A percentile compares a stretch with the other conserved stretches of the same genome.
phyloP scores from a whole-genome alignment of 495 filamentous ascomycete species.

The Cercophora scortea region DNA sequence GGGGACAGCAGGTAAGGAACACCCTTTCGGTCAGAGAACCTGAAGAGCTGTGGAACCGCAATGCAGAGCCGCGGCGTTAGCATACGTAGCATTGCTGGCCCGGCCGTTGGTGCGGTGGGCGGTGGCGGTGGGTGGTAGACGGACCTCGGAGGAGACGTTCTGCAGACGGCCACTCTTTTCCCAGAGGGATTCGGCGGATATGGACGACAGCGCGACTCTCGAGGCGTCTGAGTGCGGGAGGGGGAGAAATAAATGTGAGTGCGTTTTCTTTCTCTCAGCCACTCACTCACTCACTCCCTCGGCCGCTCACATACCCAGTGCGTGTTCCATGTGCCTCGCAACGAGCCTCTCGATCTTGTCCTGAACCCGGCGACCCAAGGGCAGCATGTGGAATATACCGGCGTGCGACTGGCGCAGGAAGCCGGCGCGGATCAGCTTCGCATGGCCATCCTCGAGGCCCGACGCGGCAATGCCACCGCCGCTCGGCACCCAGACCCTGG shows the following conservation, averaged over 20 bases:
- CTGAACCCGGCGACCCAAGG: conserved; percentile 82
- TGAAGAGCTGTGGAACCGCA: conserved; percentile 57
- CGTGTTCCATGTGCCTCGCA: conserved; percentile 77
- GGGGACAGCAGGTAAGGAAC: conserved; percentile 72
- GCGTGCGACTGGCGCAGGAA: conserved; percentile 82
- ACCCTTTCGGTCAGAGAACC: conserved; percentile 71
- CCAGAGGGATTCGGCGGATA: conserved; percentile 85
- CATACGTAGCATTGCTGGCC: not conserved
- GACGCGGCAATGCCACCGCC: conserved; percentile 57
- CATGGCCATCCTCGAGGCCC: conserved; percentile 58
- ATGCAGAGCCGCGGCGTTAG: not conserved
- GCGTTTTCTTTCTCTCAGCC: too few relatives aligned
- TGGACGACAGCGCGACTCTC: conserved; percentile 77
- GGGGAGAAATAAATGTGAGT: too few relatives aligned
- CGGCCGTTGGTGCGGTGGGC: too few relatives aligned
- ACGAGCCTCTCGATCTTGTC: conserved; percentile 80
- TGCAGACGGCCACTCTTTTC: conserved; percentile 42
- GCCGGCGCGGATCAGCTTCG: conserved; percentile 66
- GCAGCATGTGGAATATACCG: conserved; percentile 88
- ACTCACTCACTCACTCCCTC: too few relatives aligned
- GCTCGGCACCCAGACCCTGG: conserved; percentile 69
- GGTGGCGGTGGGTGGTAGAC: conserved; percentile 1
- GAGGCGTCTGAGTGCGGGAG: conserved; percentile 68
- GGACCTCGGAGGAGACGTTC: conserved; percentile 32
- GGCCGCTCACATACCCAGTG: conserved; percentile 47